phyloP scores from a whole-genome alignment of 805 yeast species.

The Candida fluviatilis region DNA sequence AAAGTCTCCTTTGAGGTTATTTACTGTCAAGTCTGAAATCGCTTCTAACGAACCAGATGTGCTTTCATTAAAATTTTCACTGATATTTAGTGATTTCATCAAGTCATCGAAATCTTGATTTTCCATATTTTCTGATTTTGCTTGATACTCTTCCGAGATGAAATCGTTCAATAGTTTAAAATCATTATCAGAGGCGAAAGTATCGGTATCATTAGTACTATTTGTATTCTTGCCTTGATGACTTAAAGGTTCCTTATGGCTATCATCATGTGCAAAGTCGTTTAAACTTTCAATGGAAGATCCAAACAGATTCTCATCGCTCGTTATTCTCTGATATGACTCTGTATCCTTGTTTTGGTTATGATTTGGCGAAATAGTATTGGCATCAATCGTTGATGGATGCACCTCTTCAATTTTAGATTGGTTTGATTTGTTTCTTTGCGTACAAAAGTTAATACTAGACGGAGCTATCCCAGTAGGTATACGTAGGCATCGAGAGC shows the following conservation, averaged over 20 bases:
- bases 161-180: constrained; percentile 2
- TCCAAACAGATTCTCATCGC: no score
- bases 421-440: background rate
- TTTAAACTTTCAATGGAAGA: no score
- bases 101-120: background rate
- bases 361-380: no score
- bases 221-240: no score
- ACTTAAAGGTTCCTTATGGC: no score
- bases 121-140: background rate
- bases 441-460: background rate
- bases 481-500: background rate
- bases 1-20: constrained; percentile 7
- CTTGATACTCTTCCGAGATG: background rate
- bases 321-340: no score
- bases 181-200: background rate
- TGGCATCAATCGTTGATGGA: background rate
- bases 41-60: constrained; percentile 1
- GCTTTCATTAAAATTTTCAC: background rate
- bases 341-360: no score
- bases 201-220: background rate
- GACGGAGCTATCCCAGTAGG: no score
- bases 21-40: background rate
- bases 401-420: background rate
- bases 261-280: no score
- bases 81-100: background rate